Conservation (phyloP, 225 moss, liverwort and hornwort species). For the Thuidium tamariscinum region DNA sequence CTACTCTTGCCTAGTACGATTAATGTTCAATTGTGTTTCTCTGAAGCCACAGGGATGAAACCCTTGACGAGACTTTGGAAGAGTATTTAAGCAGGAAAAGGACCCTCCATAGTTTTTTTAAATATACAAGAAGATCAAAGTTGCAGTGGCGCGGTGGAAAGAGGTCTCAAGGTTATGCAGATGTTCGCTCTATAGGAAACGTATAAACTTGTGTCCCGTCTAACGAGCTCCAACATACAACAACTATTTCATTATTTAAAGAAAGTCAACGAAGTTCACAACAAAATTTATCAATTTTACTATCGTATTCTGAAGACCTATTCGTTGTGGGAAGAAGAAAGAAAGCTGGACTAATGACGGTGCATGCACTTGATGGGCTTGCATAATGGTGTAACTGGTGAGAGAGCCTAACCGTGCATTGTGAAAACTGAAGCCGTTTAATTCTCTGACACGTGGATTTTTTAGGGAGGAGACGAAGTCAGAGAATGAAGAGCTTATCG, state of each 20-base stretch:
- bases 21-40: constrained; percentile 9
- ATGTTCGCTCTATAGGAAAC: constrained; percentile 8
- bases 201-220: constrained; percentile 3
- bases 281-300: not conserved
- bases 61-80: constrained; percentile 31
- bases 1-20: not conserved
- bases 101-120: constrained; percentile 28
- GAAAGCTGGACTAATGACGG: not conserved
- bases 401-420: not conserved
- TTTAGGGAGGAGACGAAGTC: constrained; percentile 14
- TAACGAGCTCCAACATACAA: constrained; percentile 3
- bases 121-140: constrained; percentile 23
- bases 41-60: constrained; percentile 39
- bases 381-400: not conserved
- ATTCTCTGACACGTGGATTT: not conserved
- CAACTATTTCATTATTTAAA: not conserved
- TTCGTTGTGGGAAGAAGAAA: not conserved
- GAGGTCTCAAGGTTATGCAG: constrained; percentile 34
- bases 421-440: not conserved
- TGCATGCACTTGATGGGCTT: not conserved
- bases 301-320: not conserved
- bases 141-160: constrained; percentile 16
- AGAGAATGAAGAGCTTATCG: constrained; percentile 21
- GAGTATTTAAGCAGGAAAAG: constrained; percentile 24
- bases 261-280: not conserved